Conservation (phyloP, 345 rosid genomes). For the Syzygium aromaticum region DNA sequence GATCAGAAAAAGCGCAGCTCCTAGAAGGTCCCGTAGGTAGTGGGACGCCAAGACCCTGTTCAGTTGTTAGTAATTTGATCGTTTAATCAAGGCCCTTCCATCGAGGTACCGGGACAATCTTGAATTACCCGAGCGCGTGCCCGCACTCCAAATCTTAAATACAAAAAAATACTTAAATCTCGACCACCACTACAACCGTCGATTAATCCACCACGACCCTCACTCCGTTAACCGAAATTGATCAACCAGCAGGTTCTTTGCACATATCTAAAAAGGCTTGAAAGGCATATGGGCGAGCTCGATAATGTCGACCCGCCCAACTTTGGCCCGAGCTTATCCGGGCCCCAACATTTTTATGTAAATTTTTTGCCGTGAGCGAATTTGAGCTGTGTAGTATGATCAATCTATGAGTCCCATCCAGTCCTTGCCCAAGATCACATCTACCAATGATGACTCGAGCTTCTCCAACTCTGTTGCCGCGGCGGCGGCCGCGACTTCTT, state of each 20-base stretch:
- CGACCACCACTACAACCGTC: neutral
- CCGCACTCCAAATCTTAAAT: neutral
- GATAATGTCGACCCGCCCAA: neutral
- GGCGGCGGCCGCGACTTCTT: rapidly evolving
- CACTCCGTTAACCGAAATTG: neutral
- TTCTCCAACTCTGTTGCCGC: neutral
- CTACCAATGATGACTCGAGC: neutral
- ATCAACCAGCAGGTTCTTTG: neutral
- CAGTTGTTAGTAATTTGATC: neutral
- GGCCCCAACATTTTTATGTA: neutral
- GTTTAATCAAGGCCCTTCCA: neutral
- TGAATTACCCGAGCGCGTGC: neutral
- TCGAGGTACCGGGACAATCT: rapidly evolving
- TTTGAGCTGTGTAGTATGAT: neutral
- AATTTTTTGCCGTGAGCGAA: rapidly evolving
- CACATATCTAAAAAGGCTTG: neutral
- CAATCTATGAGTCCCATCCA: neutral
- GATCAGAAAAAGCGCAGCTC: neutral
- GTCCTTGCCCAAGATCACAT: rapidly evolving
- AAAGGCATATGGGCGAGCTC: neutral
- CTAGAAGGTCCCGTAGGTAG: neutral
- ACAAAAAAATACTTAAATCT: neutral
- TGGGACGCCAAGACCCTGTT: rapidly evolving
- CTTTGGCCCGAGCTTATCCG: too few relatives aligned
- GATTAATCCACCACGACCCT: neutral